A percentile compares a stretch with the other conserved stretches of the same genome.
These are phyloP conservation scores for Acacia concinna DNA, from an alignment of 331 rosid genomes.

Conservation along the genomic window DNA sequence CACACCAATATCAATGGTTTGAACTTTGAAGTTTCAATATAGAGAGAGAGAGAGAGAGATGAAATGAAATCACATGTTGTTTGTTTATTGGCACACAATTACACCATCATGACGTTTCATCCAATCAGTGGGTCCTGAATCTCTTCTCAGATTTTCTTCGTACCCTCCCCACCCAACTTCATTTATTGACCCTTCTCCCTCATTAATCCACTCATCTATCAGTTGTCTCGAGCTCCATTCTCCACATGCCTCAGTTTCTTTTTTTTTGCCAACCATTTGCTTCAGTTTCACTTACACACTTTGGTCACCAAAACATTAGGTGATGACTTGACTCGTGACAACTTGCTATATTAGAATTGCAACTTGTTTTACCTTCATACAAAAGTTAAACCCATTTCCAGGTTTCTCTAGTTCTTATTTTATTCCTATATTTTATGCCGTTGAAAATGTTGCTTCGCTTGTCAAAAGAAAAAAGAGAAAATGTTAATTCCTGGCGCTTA, in stretches of 20 bases:
- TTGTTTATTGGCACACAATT: constrained; percentile 16
- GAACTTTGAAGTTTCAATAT: too few species aligned
- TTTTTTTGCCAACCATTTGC: too few species aligned
- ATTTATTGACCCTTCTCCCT: neutral
- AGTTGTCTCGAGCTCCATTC: neutral
- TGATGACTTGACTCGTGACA: neutral
- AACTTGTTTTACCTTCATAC: neutral
- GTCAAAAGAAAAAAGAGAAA: too few species aligned
- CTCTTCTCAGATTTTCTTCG: constrained; percentile 38
- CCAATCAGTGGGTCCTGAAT: constrained; percentile 51
- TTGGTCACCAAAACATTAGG: neutral
- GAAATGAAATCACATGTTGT: constrained; percentile 9
- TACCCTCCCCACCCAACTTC: neutral
- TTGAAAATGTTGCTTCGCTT: too few species aligned
- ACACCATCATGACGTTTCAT: constrained; percentile 23
- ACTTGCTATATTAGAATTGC: neutral
- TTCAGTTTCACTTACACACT: neutral
- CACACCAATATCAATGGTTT: too few species aligned
- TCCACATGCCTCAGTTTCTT: too few species aligned
- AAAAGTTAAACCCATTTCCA: too few species aligned
- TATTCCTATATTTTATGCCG: too few species aligned
- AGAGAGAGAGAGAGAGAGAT: neutral
- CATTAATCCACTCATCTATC: neutral
- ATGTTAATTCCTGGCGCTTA: too few species aligned
- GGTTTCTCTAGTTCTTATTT: too few species aligned